A percentile compares a stretch with the other conserved stretches of the same genome.
Conservation (phyloP, 139 green algal species). For the Zygnema cylindricum region DNA sequence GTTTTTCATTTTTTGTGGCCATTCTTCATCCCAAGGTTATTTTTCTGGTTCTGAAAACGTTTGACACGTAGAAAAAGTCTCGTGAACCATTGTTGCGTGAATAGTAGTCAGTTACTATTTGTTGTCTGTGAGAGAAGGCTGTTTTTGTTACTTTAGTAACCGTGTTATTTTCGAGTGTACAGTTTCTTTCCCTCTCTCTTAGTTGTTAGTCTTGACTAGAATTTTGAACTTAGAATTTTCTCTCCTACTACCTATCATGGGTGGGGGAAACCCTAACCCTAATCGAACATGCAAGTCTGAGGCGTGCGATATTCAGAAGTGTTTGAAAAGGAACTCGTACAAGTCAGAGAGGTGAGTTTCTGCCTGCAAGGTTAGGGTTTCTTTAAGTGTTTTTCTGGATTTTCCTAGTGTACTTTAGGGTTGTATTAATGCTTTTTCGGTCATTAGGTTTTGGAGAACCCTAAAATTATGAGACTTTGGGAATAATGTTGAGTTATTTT, state of each 20-base stretch:
- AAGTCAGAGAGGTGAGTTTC: slow-evolving; percentile 6
- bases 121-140: background rate
- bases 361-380: background rate
- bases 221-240: background rate
- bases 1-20: background rate
- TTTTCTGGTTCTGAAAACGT: too few relatives aligned
- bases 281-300: background rate
- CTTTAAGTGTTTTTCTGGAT: slow-evolving; percentile 15
- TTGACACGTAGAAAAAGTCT: too few relatives aligned
- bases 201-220: background rate
- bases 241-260: background rate
- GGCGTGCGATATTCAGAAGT: slow-evolving; percentile 10
- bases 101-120: too few relatives aligned
- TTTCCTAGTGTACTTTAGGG: background rate
- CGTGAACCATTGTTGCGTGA: too few relatives aligned
- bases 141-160: background rate
- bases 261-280: background rate
- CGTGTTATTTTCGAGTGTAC: background rate
- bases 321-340: background rate
- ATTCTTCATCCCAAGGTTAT: background rate
- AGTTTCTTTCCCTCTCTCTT: too few relatives aligned
- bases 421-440: background rate
- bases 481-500: background rate
- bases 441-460: background rate
- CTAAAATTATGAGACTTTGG: background rate